Conservation (phyloP, 78 protist species). For the Speleostelium caveatum region DNA sequence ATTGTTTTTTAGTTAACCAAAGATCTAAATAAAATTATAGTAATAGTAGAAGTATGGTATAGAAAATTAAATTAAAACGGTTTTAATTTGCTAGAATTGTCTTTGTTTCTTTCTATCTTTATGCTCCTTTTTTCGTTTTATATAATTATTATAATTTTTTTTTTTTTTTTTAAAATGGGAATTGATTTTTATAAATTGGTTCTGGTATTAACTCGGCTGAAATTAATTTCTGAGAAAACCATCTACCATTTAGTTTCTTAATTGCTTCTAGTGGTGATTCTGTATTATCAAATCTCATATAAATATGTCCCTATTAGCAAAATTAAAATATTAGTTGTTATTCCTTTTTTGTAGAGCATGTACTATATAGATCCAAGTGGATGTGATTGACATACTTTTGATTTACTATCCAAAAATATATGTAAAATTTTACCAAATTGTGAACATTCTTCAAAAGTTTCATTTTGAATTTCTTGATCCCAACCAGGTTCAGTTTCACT, state of each 20-base stretch:
- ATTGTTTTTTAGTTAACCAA: background rate
- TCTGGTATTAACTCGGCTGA: constrained; percentile 59
- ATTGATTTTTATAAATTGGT: constrained; percentile 5
- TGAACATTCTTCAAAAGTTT: constrained; percentile 17
- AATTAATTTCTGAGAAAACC: constrained; percentile 48
- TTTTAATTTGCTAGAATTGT: background rate
- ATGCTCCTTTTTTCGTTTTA: too few relatives aligned
- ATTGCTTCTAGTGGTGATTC: constrained; percentile 42
- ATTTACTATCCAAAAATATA: constrained; percentile 57
- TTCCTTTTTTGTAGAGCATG: background rate
- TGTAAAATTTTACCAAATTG: constrained; percentile 58
- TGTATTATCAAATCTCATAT: constrained; percentile 31
- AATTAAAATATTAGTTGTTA: background rate
- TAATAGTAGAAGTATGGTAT: background rate
- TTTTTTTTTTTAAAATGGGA: constrained; percentile 9
- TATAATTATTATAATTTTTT: too few relatives aligned
- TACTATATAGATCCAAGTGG: background rate
- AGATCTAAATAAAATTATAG: too few relatives aligned
- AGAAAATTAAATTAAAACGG: background rate
- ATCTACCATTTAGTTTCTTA: constrained; percentile 53
- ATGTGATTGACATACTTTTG: constrained; percentile 5
- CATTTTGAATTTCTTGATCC: constrained; percentile 25
- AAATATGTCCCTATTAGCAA: constrained; percentile 34
- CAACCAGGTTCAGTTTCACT: constrained; percentile 49
- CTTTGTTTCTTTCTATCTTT: background rate